Evolutionary conservation across 768 basidiomycete species (phyloP).

Genomic region (Lactifluus hygrophoroides): DNA sequence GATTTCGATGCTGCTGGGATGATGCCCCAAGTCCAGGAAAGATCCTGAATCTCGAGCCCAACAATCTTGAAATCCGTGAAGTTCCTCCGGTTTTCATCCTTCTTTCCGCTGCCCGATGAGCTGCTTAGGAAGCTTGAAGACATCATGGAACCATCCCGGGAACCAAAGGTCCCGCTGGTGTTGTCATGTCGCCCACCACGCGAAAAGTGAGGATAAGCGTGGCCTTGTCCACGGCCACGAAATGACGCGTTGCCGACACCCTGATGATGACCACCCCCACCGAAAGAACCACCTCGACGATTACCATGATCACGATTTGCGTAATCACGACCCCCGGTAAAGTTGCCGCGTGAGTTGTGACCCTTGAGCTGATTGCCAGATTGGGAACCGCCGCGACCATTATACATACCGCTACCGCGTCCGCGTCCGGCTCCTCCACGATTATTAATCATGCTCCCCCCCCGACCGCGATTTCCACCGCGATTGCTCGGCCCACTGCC

Average conservation of each 20-base stretch:
- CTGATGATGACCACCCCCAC: conserved; percentile 32
- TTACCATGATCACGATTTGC: conserved; percentile 52
- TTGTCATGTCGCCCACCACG: conserved; percentile 36
- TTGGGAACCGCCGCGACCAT: conserved; percentile 37
- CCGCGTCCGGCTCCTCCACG: conserved; percentile 30
- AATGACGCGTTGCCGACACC: conserved; percentile 27
- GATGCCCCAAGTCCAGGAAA: conserved; percentile 83
- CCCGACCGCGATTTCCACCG: conserved; percentile 38
- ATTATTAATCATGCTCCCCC: conserved; percentile 42
- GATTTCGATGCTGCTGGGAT: conserved; percentile 33
- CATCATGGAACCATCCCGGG: conserved; percentile 39
- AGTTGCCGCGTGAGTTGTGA: conserved; percentile 59
- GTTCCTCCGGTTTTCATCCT: conserved; percentile 82
- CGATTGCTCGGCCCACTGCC: conserved; percentile 38
- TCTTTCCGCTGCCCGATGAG: conserved; percentile 47
- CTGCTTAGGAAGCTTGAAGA: conserved; percentile 18
- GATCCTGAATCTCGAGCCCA: conserved; percentile 73
- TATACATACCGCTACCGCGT: conserved; percentile 31
- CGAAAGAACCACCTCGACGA: conserved; percentile 61
- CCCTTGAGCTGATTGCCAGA: conserved; percentile 43
- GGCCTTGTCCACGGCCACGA: conserved; percentile 57
- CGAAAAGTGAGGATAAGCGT: conserved; percentile 27
- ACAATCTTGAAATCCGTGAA: conserved; percentile 98
- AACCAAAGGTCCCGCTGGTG: conserved; percentile 27
- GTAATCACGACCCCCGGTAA: conserved; percentile 49